Evolutionary conservation across 768 basidiomycete genomes (phyloP).

Genomic region (Cyclocybe aegerita): DNA sequence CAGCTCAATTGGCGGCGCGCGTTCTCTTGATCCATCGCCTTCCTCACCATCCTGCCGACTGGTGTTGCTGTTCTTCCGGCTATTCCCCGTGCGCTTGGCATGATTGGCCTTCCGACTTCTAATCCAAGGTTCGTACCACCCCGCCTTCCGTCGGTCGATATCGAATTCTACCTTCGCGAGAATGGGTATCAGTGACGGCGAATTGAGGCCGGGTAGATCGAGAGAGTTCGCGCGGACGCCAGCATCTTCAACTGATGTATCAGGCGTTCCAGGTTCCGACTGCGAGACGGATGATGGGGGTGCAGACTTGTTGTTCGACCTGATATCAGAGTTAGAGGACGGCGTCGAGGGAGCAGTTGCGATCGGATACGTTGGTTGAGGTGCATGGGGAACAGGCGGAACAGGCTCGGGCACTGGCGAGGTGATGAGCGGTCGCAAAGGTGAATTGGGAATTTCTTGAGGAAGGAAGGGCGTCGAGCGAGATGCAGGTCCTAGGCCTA

Average conservation of each 20-base stretch:
- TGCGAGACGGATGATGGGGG: slow-evolving; percentile 42
- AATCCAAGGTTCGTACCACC: slow-evolving; percentile 87
- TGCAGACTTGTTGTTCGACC: slow-evolving; percentile 47
- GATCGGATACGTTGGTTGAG: slow-evolving; percentile 34
- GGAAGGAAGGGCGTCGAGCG: slow-evolving; percentile 42
- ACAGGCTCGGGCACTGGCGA: slow-evolving; percentile 33
- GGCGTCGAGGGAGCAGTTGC: slow-evolving; percentile 54
- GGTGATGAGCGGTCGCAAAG: slow-evolving; percentile 49
- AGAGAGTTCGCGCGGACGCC: slow-evolving; percentile 46
- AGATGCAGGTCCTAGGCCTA: slow-evolving; percentile 42
- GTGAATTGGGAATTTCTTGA: slow-evolving; percentile 24
- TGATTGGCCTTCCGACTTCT: slow-evolving; percentile 62
- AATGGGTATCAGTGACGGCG: slow-evolving; percentile 71
- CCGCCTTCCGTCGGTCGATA: slow-evolving; percentile 76
- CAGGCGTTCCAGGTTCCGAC: slow-evolving; percentile 52
- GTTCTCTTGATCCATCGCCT: slow-evolving; percentile 19
- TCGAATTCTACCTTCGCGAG: slow-evolving; percentile 96
- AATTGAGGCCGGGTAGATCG: slow-evolving; percentile 65
- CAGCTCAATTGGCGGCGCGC: slow-evolving; percentile 43
- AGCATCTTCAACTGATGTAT: slow-evolving; percentile 43
- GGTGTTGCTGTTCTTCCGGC: slow-evolving; percentile 32
- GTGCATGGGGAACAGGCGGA: slow-evolving; percentile 12
- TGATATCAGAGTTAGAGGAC: slow-evolving; percentile 50
- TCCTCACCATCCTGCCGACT: slow-evolving; percentile 2
- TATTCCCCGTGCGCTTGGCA: slow-evolving; percentile 51